Evolutionary conservation across 768 basidiomycete species (phyloP), one percentile per base, ranked within the genome.

Genomic region (Calocybe cyanea): DNA sequence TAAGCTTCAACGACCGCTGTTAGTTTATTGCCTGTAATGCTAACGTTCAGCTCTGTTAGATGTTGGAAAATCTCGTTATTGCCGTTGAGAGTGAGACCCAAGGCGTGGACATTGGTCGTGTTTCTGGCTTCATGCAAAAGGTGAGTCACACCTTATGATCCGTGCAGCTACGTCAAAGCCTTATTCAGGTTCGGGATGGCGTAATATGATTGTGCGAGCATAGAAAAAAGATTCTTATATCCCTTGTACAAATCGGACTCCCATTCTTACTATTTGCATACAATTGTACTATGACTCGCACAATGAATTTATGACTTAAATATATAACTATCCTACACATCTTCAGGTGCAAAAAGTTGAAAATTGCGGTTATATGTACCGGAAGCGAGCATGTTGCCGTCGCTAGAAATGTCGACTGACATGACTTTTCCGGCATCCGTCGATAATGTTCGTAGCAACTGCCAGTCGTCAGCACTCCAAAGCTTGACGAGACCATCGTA

Each of bases 401-500:
- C 91, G 43, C 75, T 75, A 20, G 85, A 82, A 17, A 98, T 75
- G 62, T 99, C 96, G 8, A 97, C 93, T 6, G 89, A 91, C 96
- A 98, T 99, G 49, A 97, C 94, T 66, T 97, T 98, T n/a, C 94
- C 92, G 20, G 87, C 85, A 60, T 98, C 95, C 17, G 92, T 94
- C 41, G 92, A 83, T 47, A 99, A 73, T 35, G 87, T 87, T 51
- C 85, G 79, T 41, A 96, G 75, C 35, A 94, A 69, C 57, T 92
- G 92, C 96, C 96, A 99, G 59, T 99, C 96, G 61, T 98, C 96
- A 38, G 94, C 90, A 58, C 86, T 90, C 96, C 96, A 99, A 45
- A 99, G 59, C 63, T 96, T 93, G 60, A 99, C 90, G 46, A 87
- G 80, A 4, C 92, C 92, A 60, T 99, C 96, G 63, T 97, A 98